Base-by-base conservation (phyloP, 2,329 filamentous ascomycete genomes). In the Pseudomassariella vexata region DNA sequence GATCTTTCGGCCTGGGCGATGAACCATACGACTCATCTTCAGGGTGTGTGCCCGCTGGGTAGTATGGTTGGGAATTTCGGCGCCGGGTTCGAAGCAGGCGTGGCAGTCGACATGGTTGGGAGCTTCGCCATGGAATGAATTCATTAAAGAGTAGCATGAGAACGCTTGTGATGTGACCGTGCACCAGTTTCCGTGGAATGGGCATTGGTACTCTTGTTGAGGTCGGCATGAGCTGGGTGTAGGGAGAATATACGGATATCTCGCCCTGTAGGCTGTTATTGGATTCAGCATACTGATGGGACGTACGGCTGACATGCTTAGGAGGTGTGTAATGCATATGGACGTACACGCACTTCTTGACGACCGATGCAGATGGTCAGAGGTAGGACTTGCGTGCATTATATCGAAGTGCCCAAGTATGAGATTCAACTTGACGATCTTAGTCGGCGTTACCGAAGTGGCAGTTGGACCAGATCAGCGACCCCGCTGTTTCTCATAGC, bases 261-360 rank as follows among this genome's bases (percentile, higher is more conserved):
- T 9, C 9, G 12, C 40, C 4, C 33, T 35, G 14, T 40, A 47
- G 6, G 39, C 34, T 6, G 42, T 49, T 6, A 16, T 21, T 8
- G 41, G 37, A 20, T 47, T 40, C 3, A 49, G 9, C n/a, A 39
- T 24, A 22, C 35, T 34, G 10, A 21, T 21, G 23, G 27, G 40
- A 19, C 9, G 28, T 17, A 6, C 44, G 40, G 4, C 38, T 38
- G 19, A 47, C 44, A 19, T 48, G 45, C 16, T 30, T 23, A 3
- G 10, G 10, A 10, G 33, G 18, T 19, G 44, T 45, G 20, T 38
- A 12, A 28, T 50, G 44, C 6, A 43, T n/a, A 24, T 34, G 37
- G 6, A 44, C 12, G 6, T 26, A 20, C 25, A 46, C 19, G 22
- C 36, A 44, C 42, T 41, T 46, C 9, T 19, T 35, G 17, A 17